Evolutionary conservation across 2,329 filamentous ascomycete species (phyloP).

Genomic region (Lecanicillium sp.): DNA sequence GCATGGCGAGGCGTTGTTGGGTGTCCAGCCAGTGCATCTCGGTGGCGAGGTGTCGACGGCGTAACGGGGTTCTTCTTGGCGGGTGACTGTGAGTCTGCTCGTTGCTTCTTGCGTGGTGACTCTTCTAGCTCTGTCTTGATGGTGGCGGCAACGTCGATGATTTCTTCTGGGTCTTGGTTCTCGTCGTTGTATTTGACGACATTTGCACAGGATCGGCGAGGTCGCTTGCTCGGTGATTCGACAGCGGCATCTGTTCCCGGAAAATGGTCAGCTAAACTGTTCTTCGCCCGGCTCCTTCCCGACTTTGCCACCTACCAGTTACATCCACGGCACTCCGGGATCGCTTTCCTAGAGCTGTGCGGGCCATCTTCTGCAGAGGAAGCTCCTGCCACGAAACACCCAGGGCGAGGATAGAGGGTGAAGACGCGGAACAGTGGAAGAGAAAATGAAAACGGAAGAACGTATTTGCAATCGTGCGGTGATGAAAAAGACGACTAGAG

Average conservation of each 20-base stretch:
- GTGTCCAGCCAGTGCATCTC: slow-evolving; percentile 66
- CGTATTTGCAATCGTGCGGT: not conserved
- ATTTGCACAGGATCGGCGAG: slow-evolving; percentile 32
- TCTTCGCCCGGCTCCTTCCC: not conserved
- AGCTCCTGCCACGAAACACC: slow-evolving; percentile 3
- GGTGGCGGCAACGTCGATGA: slow-evolving; percentile 29
- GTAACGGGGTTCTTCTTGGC: slow-evolving; percentile 47
- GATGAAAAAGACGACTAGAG: slow-evolving; percentile 1
- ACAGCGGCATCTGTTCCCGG: slow-evolving; percentile 3
- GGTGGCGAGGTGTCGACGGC: slow-evolving; percentile 68
- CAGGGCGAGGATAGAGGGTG: not conserved
- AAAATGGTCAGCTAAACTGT: not conserved
- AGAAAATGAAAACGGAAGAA: not conserved
- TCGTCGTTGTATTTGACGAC: slow-evolving; percentile 52
- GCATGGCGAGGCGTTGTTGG: slow-evolving; percentile 78
- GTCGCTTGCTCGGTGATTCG: slow-evolving; percentile 36
- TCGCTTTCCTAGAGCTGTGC: slow-evolving; percentile 16
- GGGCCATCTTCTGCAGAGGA: slow-evolving; percentile 13
- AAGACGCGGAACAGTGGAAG: not conserved
- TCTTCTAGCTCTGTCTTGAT: slow-evolving; percentile 35
- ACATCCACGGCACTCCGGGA: slow-evolving; percentile 11
- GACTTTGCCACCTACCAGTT: slow-evolving; percentile 12
- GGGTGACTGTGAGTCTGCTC: slow-evolving; percentile 21
- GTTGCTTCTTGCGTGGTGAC: slow-evolving; percentile 18
- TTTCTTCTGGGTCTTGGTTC: slow-evolving; percentile 45